A percentile compares a stretch with the other conserved stretches of the same genome.
Evolutionary conservation across 345 rosid species (phyloP).

Genomic region (Mallotus nudiflorus): DNA sequence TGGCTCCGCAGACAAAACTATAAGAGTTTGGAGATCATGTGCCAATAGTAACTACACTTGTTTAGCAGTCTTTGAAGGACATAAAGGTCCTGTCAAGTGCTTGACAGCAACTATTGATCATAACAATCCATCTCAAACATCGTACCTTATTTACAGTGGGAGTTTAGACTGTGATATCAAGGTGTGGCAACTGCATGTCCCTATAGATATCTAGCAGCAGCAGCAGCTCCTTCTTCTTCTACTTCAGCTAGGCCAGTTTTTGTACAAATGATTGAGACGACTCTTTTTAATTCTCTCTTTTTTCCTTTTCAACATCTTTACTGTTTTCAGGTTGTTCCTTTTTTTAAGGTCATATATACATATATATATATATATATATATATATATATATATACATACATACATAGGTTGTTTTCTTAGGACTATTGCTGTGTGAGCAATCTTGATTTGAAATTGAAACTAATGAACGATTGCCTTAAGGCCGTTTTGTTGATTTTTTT

Average conservation of each 20-base stretch:
- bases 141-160: slow-evolving; percentile 68
- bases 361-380: too few relatives aligned
- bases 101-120: slow-evolving; percentile 56
- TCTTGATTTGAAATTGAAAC: slow-evolving; percentile 2
- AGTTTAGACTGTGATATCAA: slow-evolving; percentile 83
- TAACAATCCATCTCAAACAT: slow-evolving; percentile 25
- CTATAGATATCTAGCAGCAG: slow-evolving; percentile 25
- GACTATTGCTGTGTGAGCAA: background rate
- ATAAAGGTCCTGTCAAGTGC: slow-evolving; percentile 86
- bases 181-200: slow-evolving; percentile 67
- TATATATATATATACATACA: too few relatives aligned
- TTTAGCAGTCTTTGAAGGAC: slow-evolving; percentile 71
- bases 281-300: background rate
- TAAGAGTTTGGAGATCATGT: slow-evolving; percentile 75
- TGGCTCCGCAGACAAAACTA: slow-evolving; percentile 82
- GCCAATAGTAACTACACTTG: slow-evolving; percentile 46
- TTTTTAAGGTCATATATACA: background rate
- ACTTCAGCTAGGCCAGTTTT: background rate
- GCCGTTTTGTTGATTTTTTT: background rate
- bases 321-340: background rate
- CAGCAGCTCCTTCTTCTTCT: background rate
- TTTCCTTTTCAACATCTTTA: background rate
- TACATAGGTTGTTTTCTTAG: background rate
- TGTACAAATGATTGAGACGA: background rate
- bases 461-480: background rate